Base-by-base conservation (phyloP, 768 basidiomycete genomes). In the Mycena filopes region DNA sequence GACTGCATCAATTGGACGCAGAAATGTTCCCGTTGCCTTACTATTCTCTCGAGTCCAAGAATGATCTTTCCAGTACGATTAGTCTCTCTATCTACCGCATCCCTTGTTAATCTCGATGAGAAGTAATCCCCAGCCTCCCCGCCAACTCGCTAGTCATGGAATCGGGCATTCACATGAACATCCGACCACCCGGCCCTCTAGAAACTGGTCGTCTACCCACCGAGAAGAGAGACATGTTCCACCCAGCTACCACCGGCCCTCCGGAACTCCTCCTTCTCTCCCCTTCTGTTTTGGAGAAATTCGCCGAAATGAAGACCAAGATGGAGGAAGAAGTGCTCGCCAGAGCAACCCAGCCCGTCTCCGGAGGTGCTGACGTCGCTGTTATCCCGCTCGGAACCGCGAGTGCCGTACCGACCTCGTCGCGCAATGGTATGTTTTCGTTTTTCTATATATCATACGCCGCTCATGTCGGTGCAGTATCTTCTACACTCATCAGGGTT, bases 301-400 rank as follows among this genome's bases (percentile, higher is more conserved):
- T 87, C 63, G 72, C 65, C 4, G 72, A 77, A 3, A 85, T 84
- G 4, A 77, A 76, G 61, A 67, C 71, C 28, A 67, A 68, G 41
- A 72, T 84, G 20, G 73, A 76, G 33, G 71, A 74, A 43, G 53
- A 50, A 33, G 67, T 48, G 45, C 63, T 33, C 13, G 41, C 18
- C 47, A 68, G 50, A 57, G 66, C 33, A 23, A n/a, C n/a, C n/a
- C n/a, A n/a, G n/a, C n/a, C n/a, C n/a, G 36, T 43, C 21, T 66
- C 49, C 57, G 80, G 75, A 38, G 94, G 93, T 2, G 84, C 86
- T 42, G 85, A 92, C 50, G 84, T 98, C 10, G 78, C 76, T 11
- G 79, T 98, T 46, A 84, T 92, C 10, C 85, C 95, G 2, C 81
- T 99, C 8, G 97, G 97, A 3, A 98, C 97, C 0, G 93, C 93